Evolutionary conservation across 352 stramenopile genomes (phyloP), one percentile per base, ranked within the genome.

Genomic region (Globisporangium okanoganense): DNA sequence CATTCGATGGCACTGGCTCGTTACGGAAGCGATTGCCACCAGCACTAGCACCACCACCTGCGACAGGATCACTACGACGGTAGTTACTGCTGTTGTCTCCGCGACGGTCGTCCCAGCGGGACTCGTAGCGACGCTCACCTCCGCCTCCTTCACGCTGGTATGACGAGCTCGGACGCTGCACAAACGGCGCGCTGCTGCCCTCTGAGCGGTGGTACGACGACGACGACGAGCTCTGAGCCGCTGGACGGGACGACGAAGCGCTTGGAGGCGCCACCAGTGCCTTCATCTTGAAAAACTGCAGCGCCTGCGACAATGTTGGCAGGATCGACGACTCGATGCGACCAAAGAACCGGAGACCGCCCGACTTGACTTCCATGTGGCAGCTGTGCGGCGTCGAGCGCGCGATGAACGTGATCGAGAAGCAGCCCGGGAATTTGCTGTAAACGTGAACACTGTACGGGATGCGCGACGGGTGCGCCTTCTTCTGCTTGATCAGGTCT

Each of bases 261-360:
- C 60, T 65, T 2, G 79, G 52, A 14, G 83, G 83, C 36, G 71
- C 77, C 8, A 92, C 75, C 22, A 94, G 61, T 0, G 87, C 87
- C 59, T 91, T 93, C 85, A 92, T 93, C 62, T 96, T 96, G 72
- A 96, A 96, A 72, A 94, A 96, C 65, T 93, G 80, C 27, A 96
- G 70, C 41, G 87, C 87, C 56, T 94, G 79, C 27, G 70, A 82
- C 38, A 96, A 49, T 9, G 85, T 90, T 14, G 85, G 83, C 43
- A 95, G 59, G 44, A 93, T 91, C 4, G 80, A 90, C 18, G 83
- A 96, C 72, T 94, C 85, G 62, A 96, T 91, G 7, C 84, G 84
- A 24, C 87, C 87, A 50, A 96, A 96, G 65, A 94, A 96, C 0
- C 85, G 87, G 62, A 89, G 92, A 0, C 87, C 87, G 52, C 79